Percentiles rank a stretch among this genome's conserved stretches.
Evolutionary conservation across 1,284 basidiomycete species (phyloP).

Genomic region (Puccinia hordei): DNA sequence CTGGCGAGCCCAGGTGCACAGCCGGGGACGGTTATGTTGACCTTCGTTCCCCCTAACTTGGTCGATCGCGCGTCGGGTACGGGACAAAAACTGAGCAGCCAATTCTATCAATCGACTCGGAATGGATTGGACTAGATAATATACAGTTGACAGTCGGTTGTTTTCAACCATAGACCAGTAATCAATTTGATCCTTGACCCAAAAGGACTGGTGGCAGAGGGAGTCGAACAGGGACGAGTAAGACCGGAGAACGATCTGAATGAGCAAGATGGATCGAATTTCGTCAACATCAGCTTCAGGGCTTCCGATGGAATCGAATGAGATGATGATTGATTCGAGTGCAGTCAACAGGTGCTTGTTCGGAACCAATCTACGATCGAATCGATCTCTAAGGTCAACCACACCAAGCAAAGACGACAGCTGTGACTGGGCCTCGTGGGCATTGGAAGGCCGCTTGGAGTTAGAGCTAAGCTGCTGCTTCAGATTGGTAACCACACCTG

Average conservation of each 20-base stretch:
- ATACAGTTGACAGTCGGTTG: conserved; percentile 3
- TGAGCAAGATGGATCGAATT: conserved; percentile 14
- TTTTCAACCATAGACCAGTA: conserved; percentile 29
- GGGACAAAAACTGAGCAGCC: conserved; percentile 1
- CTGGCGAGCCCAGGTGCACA: not conserved
- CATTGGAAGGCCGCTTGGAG: not conserved
- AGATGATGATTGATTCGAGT: conserved; percentile 12
- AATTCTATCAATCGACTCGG: conserved; percentile 7
- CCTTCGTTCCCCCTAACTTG: not conserved
- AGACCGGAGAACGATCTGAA: conserved; percentile 17
- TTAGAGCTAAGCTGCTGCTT: not conserved
- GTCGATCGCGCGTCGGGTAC: not conserved
- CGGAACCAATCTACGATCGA: conserved; percentile 5
- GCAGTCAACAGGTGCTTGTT: conserved; percentile 3
- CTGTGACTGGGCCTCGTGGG: conserved; percentile 4
- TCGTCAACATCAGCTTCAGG: not conserved
- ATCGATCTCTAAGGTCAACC: conserved; percentile 1
- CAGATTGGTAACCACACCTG: not conserved
- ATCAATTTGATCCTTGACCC: conserved; percentile 25
- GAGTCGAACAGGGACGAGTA: conserved; percentile 27
- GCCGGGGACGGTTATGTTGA: not conserved
- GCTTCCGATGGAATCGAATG: not conserved
- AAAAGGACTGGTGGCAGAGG: conserved; percentile 4
- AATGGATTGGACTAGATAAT: conserved; percentile 35
- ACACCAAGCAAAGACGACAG: not conserved